Evolutionary conservation across 2,329 filamentous ascomycete species (phyloP).

Genomic region (Diaporthe caulivora): DNA sequence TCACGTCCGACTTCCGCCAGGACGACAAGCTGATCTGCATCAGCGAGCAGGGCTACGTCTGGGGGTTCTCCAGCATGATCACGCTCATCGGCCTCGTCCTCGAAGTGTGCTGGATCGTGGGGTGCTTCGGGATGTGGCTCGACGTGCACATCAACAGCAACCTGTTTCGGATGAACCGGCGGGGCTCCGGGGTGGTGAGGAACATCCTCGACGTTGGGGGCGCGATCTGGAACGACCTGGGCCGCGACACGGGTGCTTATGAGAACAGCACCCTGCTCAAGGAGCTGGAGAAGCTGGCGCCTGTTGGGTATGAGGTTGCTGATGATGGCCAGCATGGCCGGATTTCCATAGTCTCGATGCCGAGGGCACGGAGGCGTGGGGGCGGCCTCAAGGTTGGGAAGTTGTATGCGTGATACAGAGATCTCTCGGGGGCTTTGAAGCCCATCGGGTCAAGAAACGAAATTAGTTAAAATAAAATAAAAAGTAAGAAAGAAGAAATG

Average conservation of each 20-base stretch:
- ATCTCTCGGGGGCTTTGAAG: neutral
- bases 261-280: neutral
- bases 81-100: conserved; percentile 24
- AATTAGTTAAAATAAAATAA: too few relatives aligned
- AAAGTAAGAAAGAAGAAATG: neutral
- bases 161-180: conserved; percentile 28
- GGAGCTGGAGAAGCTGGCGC: conserved; percentile 10
- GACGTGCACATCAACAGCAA: conserved; percentile 31
- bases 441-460: neutral
- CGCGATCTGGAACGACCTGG: conserved; percentile 21
- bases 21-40: conserved; percentile 21
- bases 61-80: conserved; percentile 27
- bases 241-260: conserved; percentile 27
- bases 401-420: conserved; percentile 10
- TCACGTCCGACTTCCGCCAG: conserved; percentile 12
- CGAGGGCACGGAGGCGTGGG: conserved; percentile 1
- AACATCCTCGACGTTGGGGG: conserved; percentile 29
- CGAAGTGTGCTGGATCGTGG: conserved; percentile 30
- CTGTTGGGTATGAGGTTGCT: conserved; percentile 21
- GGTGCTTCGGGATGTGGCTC: conserved; percentile 32
- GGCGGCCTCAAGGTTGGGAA: neutral
- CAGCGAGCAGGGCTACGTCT: conserved; percentile 30
- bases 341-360: conserved; percentile 9
- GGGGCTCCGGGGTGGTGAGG: conserved; percentile 17
- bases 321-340: neutral